phyloP scores from a whole-genome alignment of 306 rosid species.

The Vigna trinervia region DNA sequence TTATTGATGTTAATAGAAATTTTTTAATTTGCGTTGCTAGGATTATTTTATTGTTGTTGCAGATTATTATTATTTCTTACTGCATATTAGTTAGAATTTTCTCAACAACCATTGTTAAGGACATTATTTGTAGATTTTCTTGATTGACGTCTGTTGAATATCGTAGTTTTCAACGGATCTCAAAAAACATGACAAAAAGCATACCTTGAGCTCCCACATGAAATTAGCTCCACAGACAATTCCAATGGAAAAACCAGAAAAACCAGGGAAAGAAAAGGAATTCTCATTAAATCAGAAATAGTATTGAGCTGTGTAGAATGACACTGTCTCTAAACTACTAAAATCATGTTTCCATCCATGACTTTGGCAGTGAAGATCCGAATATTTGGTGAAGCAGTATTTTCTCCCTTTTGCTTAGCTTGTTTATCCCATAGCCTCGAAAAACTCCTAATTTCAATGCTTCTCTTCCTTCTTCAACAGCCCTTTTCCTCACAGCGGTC shows the following conservation, averaged over 20 bases:
- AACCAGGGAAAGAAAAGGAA: slow-evolving; percentile 10
- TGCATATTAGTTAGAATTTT: too few relatives aligned
- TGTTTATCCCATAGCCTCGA: slow-evolving; percentile 54
- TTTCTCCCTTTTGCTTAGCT: slow-evolving; percentile 65
- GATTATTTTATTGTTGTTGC: too few relatives aligned
- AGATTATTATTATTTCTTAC: too few relatives aligned
- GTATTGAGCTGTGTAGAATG: slow-evolving; percentile 12
- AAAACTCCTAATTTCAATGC: slow-evolving; percentile 63
- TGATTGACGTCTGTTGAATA: too few relatives aligned
- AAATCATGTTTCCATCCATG: slow-evolving; percentile 64
- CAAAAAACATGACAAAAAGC: too few relatives aligned
- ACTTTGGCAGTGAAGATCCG: slow-evolving; percentile 63
- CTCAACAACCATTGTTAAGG: too few relatives aligned
- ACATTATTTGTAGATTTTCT: too few relatives aligned
- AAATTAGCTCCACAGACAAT: too few relatives aligned
- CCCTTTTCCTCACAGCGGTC: slow-evolving; percentile 63
- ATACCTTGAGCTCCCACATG: too few relatives aligned
- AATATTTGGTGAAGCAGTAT: slow-evolving; percentile 71
- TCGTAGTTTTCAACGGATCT: too few relatives aligned
- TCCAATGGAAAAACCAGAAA: not conserved
- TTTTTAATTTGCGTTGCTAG: too few relatives aligned
- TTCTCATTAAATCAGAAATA: not conserved
- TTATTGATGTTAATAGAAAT: too few relatives aligned
- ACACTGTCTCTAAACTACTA: slow-evolving; percentile 35
- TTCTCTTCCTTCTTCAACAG: slow-evolving; percentile 67